Percentiles rank a stretch among this genome's conserved stretches.
Conservation (phyloP, 768 basidiomycete genomes). For the Xerocomus potaroensis region DNA sequence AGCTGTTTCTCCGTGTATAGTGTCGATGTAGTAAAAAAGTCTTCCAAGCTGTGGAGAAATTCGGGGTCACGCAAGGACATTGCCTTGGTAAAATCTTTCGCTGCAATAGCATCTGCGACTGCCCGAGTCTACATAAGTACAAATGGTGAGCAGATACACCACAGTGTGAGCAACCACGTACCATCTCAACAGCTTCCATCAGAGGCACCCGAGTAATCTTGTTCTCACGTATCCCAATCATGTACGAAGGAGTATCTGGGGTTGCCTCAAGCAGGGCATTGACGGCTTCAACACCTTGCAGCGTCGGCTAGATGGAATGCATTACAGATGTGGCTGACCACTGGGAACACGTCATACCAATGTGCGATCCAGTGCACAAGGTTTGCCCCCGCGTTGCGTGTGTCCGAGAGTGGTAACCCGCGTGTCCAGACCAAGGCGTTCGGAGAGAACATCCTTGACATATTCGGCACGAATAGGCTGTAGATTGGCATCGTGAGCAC, state of each 20-base stretch:
- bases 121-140: conserved; percentile 63
- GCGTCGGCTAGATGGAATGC: conserved; percentile 62
- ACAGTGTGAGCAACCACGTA: conserved; percentile 23
- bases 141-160: conserved; percentile 4
- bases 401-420: conserved; percentile 96
- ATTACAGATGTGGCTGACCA: conserved; percentile 3
- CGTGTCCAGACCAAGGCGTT: conserved; percentile 88
- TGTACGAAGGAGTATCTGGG: conserved; percentile 90
- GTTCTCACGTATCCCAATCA: conserved; percentile 96
- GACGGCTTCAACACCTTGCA: conserved; percentile 95
- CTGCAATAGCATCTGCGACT: conserved; percentile 76
- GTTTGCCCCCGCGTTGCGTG: conserved; percentile 91
- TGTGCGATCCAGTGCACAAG: conserved; percentile 91
- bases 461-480: conserved; percentile 91
- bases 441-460: conserved; percentile 83
- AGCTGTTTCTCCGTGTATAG: conserved; percentile 52
- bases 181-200: conserved; percentile 90
- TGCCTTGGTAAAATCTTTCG: conserved; percentile 81
- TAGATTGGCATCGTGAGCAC: conserved; percentile 82
- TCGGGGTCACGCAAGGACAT: conserved; percentile 89
- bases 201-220: conserved; percentile 90
- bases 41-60: conserved; percentile 80
- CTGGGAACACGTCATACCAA: conserved; percentile 50
- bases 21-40: conserved; percentile 74
- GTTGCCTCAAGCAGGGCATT: conserved; percentile 81